phyloP scores from a whole-genome alignment of 345 rosid genomes.

The Crucihimalaya himalaica region DNA sequence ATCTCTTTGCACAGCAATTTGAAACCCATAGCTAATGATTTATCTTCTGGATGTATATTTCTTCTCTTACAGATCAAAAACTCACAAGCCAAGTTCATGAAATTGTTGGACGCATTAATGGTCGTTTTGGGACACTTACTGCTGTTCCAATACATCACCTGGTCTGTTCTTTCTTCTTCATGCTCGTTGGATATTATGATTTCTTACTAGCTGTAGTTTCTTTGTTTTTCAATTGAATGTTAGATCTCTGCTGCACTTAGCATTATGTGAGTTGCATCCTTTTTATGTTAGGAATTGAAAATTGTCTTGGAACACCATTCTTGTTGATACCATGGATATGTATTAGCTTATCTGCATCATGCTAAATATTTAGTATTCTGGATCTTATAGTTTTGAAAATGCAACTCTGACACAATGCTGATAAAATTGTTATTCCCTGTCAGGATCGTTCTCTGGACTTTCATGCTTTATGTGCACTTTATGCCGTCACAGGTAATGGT shows the following conservation, averaged over 20 bases:
- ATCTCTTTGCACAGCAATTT: background rate
- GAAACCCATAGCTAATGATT: background rate
- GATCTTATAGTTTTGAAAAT: conserved; percentile 17
- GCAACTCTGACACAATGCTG: conserved; percentile 21
- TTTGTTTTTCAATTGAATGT: background rate
- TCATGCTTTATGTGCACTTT: conserved; percentile 75
- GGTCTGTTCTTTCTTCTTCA: conserved; percentile 52
- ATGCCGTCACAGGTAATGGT: conserved; percentile 90
- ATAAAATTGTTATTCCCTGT: conserved; percentile 25
- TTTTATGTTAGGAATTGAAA: background rate
- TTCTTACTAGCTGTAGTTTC: background rate
- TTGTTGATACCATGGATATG: conserved; percentile 7
- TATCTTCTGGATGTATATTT: conserved; percentile 14
- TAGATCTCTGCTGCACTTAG: background rate
- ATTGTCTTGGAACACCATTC: background rate
- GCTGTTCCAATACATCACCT: conserved; percentile 96
- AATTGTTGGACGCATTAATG: conserved; percentile 99
- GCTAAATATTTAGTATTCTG: conserved; percentile 2
- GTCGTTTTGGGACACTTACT: conserved; percentile 95
- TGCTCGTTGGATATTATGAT: conserved; percentile 27
- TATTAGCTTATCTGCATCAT: background rate
- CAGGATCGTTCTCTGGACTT: conserved; percentile 99
- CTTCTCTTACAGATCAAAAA: conserved; percentile 60
- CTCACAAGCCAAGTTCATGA: conserved; percentile 99
- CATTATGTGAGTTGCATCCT: conserved; percentile 5